Base-by-base conservation (phyloP, 106 monocot species). In the Acorus calamus region DNA sequence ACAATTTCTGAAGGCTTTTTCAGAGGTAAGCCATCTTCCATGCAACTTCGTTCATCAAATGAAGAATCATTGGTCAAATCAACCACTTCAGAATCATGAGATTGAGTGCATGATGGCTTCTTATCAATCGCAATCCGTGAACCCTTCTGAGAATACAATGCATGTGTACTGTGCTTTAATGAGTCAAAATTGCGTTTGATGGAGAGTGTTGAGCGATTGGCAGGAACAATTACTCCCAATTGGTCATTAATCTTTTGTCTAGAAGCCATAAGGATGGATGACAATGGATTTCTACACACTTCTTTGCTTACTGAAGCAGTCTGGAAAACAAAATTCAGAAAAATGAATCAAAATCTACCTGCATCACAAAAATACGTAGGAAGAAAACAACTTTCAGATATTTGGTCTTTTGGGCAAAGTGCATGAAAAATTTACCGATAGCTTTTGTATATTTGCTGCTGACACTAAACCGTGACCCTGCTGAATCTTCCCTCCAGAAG, bases 151-250 rank as follows among this genome's bases (percentile, higher is more conserved):
- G 53, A 60, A 64, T 12, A 69, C 14, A 72, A 43, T 2, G 58
- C 11, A 57, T 68, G 75, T 71, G 56, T 62, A 65, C 63, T 55
- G 4, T 63, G 46, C 8, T 52, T 66, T 14, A 42, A 11, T 3
- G 61, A 59, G 52, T 44, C 44, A 63, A 9, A 42, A 28, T 60
- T 51, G n/a, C 74, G 57, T 59, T 71, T 70, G 49, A 43, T 60
- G 48, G 74, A 77, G 69, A 85, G 68, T 58, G 50, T 73, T 74
- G 91, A 84, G 45, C 84, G 78, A 69, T 91, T 96, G 42, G 91
- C 91, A 53, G 96, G 85, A 69, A 79, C 47, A 48, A 87, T 74
- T 11, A 72, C 58, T 14, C 13, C 75, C 47, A 87, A 50, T 45
- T 69, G 59, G 66, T 53, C 42, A 67, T 8, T 46, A 51, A 43